Base-by-base conservation (phyloP, 371 early-diverging fungal genomes). In the Mucor lusitanicus region DNA sequence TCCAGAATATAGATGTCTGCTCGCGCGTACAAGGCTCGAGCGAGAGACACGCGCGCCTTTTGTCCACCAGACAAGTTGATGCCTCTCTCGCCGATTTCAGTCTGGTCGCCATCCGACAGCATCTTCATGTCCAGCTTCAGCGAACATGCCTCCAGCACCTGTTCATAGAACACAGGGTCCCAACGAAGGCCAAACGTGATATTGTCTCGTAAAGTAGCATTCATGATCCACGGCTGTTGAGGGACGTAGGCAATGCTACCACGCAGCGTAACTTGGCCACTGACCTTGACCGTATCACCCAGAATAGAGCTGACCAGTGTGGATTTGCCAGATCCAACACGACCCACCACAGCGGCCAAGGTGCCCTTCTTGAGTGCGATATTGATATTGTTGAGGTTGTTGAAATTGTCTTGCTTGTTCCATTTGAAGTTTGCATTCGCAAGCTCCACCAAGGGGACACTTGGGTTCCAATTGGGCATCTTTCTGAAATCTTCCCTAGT, bases 31-130 rank as follows among this genome's bases (percentile, higher is more conserved):
- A 94, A 89, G 21, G 94, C 94, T 17, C 94, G 84, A 1, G 94
- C 94, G 57, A 89, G 71, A 12, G 88, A 87, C n/a, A 92, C 82
- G 68, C 93, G 87, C 15, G 89, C 88, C 77, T 90, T 91, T 72
- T 94, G 94, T 7, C 95, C 95, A 60, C 95, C 97, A 0, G 91
- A 91, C 56, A 97, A 72, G 65, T 92, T 95, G 78, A 96, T 93
- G 35, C 97, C 97, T 61, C 91, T 87, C 75, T 97, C 97, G 39
- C 98, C 99, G 76, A 98, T 96, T 76, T 97, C 97, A 6, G 95
- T 95, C 74, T 84, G 74, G 79, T 99, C 98, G 21, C 97, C 95
- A 37, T 85, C 91, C n/a, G 71, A 84, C 44, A 96, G 78, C 67
- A 92, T 91, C 21, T 87, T 87, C 35, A 97, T 73, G 71, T 97